These are phyloP conservation scores for Zygoascus tannicola DNA, from an alignment of 805 yeast species.

Conservation along the genomic window DNA sequence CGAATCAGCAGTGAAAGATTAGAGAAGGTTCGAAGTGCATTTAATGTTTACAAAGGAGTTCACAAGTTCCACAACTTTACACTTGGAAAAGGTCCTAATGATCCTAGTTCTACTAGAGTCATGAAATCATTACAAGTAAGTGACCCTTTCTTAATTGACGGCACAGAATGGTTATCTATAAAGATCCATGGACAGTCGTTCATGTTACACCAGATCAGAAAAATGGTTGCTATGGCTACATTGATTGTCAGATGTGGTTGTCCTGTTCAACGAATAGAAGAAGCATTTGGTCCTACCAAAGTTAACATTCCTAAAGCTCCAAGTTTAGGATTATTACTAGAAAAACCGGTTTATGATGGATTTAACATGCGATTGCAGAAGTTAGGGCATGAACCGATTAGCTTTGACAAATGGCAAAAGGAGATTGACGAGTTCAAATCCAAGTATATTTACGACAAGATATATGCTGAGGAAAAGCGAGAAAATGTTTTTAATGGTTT, in stretches of 20 bases:
- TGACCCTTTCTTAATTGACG: slow-evolving; percentile 85
- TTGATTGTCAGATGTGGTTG: slow-evolving; percentile 78
- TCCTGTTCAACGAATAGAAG: slow-evolving; percentile 63
- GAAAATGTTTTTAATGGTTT: slow-evolving; percentile 88
- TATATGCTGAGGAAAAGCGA: slow-evolving; percentile 78
- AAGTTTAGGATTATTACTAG: slow-evolving; percentile 82
- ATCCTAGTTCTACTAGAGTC: slow-evolving; percentile 73
- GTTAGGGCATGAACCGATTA: slow-evolving; percentile 69
- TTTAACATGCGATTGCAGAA: slow-evolving; percentile 63
- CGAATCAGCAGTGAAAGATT: slow-evolving; percentile 58
- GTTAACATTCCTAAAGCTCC: slow-evolving; percentile 97
- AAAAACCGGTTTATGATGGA: slow-evolving; percentile 84
- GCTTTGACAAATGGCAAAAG: slow-evolving; percentile 52
- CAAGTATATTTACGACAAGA: slow-evolving; percentile 83
- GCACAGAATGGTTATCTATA: slow-evolving; percentile 92
- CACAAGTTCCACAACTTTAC: slow-evolving; percentile 92
- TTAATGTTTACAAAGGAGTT: slow-evolving; percentile 70
- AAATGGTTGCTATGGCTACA: slow-evolving; percentile 94
- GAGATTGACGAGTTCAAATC: slow-evolving; percentile 81
- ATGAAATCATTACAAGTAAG: slow-evolving; percentile 74
- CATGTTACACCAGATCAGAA: slow-evolving; percentile 96
- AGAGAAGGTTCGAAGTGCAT: slow-evolving; percentile 52
- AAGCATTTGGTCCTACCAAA: slow-evolving; percentile 65
- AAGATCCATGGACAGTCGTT: slow-evolving; percentile 97
- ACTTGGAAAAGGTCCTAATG: slow-evolving; percentile 69